A percentile compares a stretch with the other conserved stretches of the same genome.
phyloP scores from a whole-genome alignment of 768 basidiomycete genomes.

The Crassisporium funariophilum region DNA sequence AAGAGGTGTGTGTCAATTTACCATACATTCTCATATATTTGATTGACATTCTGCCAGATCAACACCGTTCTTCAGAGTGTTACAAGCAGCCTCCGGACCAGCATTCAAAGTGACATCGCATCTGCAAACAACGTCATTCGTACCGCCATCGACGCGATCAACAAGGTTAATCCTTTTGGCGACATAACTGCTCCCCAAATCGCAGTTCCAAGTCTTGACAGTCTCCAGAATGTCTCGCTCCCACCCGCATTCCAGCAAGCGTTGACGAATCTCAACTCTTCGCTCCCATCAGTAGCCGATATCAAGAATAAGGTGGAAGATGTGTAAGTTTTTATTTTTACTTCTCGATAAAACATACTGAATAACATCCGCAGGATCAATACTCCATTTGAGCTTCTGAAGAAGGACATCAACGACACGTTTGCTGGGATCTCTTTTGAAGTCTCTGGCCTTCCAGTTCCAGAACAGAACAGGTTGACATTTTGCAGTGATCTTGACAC shows the following conservation, averaged over 20 bases:
- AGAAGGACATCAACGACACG: slow-evolving; percentile 87
- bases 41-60: slow-evolving; percentile 48
- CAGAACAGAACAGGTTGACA: slow-evolving; percentile 61
- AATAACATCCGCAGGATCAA: slow-evolving; percentile 54
- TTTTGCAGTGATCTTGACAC: slow-evolving; percentile 84
- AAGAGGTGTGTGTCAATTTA: slow-evolving; percentile 56
- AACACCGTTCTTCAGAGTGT: slow-evolving; percentile 65
- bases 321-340: slow-evolving; percentile 52
- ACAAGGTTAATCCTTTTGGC: slow-evolving; percentile 74
- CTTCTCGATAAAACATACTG: slow-evolving; percentile 2
- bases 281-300: slow-evolving; percentile 76
- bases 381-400: slow-evolving; percentile 85
- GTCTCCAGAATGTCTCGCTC: slow-evolving; percentile 77
- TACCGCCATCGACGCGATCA: slow-evolving; percentile 64
- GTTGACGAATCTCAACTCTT: slow-evolving; percentile 75
- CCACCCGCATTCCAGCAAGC: slow-evolving; percentile 75
- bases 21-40: not conserved
- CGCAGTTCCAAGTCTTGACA: slow-evolving; percentile 69
- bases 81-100: slow-evolving; percentile 60
- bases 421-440: slow-evolving; percentile 75
- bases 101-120: slow-evolving; percentile 71
- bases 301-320: slow-evolving; percentile 67
- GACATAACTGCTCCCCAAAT: slow-evolving; percentile 73
- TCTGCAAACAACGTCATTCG: slow-evolving; percentile 70
- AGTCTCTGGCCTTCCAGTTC: slow-evolving; percentile 74